phyloP scores from a whole-genome alignment of 176 grass and related monocot genomes.

The Carex pumila region DNA sequence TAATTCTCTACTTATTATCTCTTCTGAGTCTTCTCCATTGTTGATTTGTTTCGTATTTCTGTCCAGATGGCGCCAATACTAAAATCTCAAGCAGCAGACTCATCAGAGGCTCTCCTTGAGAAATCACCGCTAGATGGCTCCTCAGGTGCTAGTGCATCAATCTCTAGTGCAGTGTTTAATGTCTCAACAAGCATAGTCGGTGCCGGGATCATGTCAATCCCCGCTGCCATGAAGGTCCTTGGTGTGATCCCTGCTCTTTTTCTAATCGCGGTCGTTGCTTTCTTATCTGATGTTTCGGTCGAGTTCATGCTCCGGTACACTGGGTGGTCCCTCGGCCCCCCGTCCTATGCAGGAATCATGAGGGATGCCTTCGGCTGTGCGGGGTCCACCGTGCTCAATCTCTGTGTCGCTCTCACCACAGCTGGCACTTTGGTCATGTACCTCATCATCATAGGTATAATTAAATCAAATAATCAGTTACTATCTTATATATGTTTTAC shows the following conservation, averaged over 20 bases:
- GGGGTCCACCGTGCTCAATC: constrained; percentile 45
- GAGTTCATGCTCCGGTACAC: constrained; percentile 80
- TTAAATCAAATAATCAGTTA: neutral
- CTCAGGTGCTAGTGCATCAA: constrained; percentile 27
- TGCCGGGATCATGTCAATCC: constrained; percentile 96
- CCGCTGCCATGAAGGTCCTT: constrained; percentile 78
- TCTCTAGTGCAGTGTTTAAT: constrained; percentile 80
- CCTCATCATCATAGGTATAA: constrained; percentile 87
- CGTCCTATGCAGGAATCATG: constrained; percentile 70
- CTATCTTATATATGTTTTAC: neutral
- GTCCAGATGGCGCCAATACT: constrained; percentile 8
- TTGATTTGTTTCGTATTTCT: neutral
- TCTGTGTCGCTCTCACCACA: constrained; percentile 54
- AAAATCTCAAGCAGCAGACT: neutral
- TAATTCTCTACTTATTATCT: neutral
- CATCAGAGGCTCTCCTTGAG: constrained; percentile 42
- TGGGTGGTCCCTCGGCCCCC: constrained; percentile 13
- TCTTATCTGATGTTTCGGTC: constrained; percentile 51
- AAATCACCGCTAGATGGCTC: constrained; percentile 13
- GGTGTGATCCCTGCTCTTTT: constrained; percentile 46
- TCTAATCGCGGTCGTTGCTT: constrained; percentile 41
- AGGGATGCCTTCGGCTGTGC: constrained; percentile 50
- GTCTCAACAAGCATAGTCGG: constrained; percentile 84
- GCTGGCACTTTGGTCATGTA: constrained; percentile 67
- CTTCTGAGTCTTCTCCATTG: neutral